phyloP scores from a whole-genome alignment of 345 rosid genomes.

The Noccaea caerulescens region DNA sequence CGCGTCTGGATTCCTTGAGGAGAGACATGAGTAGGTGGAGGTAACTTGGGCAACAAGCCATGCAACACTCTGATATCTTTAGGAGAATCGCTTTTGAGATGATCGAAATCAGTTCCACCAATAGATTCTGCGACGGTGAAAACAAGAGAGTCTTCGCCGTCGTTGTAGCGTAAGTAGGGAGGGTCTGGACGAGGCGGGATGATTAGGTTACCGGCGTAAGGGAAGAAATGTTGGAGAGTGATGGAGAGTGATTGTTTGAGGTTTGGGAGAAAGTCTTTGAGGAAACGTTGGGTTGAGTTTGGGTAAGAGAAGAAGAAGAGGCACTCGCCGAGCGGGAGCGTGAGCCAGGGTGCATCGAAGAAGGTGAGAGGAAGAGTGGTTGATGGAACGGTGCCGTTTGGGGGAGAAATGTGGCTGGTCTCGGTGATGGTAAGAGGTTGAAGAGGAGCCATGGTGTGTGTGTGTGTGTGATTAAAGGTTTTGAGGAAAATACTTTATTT shows the following conservation, averaged over 20 bases:
- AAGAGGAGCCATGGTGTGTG: conserved; percentile 13
- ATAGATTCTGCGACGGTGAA: conserved; percentile 47
- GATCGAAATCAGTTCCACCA: conserved; percentile 36
- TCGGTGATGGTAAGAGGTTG: conserved; percentile 32
- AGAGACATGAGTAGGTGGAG: conserved; percentile 14
- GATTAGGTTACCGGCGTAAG: conserved; percentile 43
- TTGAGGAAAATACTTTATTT: background rate
- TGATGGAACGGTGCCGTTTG: conserved; percentile 40
- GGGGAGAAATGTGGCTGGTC: conserved; percentile 43
- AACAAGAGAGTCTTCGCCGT: conserved; percentile 43
- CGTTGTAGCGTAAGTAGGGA: conserved; percentile 42
- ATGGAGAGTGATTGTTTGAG: conserved; percentile 55
- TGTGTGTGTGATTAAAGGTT: background rate
- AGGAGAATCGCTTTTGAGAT: conserved; percentile 24
- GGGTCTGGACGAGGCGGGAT: conserved; percentile 37
- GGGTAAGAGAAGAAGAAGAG: conserved; percentile 49
- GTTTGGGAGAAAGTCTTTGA: conserved; percentile 43
- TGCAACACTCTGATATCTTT: conserved; percentile 38
- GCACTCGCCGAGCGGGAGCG: conserved; percentile 38
- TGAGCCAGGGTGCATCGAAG: conserved; percentile 28
- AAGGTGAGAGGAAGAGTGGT: conserved; percentile 33
- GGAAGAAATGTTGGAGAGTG: conserved; percentile 54
- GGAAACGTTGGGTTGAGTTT: conserved; percentile 42
- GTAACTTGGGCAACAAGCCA: conserved; percentile 42
- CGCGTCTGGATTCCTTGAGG: conserved; percentile 28